A percentile compares a stretch with the other conserved stretches of the same genome.
phyloP scores from a whole-genome alignment of 192 early-diverging fungal genomes.

The Irineochytrium annulatum region DNA sequence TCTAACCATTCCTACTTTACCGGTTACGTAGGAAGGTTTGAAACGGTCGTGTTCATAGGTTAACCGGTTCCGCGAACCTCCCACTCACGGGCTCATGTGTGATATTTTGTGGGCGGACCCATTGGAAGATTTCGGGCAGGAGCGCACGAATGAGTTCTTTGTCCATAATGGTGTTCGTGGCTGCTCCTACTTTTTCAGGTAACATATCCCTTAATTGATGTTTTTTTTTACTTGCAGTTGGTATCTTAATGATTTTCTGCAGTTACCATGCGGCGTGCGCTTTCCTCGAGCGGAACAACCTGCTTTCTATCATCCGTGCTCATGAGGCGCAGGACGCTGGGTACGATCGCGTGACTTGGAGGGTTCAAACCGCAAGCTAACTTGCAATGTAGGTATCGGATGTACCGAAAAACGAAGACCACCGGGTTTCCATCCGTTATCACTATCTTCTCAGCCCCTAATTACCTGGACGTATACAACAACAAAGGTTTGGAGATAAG shows the following conservation, averaged over 20 bases:
- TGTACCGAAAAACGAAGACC: conserved; percentile 92
- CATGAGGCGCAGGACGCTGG: conserved; percentile 98
- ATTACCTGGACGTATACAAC: conserved; percentile 97
- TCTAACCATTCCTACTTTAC: not conserved
- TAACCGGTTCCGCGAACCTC: conserved; percentile 88
- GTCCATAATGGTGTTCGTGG: conserved; percentile 91
- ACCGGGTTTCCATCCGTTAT: conserved; percentile 96
- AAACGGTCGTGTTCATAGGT: conserved; percentile 47
- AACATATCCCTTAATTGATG: conserved; percentile 2
- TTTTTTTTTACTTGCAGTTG: not conserved
- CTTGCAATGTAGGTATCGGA: conserved; percentile 61
- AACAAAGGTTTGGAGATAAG: conserved; percentile 67
- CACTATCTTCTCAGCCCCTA: conserved; percentile 97
- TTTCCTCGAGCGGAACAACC: conserved; percentile 90
- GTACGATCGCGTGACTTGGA: conserved; percentile 26
- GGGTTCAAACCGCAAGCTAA: not conserved
- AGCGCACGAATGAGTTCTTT: conserved; percentile 84
- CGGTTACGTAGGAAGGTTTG: not conserved
- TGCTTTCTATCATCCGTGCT: conserved; percentile 92
- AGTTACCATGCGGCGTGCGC: conserved; percentile 87
- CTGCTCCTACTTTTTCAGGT: conserved; percentile 93
- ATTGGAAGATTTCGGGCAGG: conserved; percentile 94
- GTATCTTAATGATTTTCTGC: not conserved
- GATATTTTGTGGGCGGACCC: conserved; percentile 96
- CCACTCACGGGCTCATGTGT: conserved; percentile 92